Evolutionary conservation across 768 basidiomycete species (phyloP), one percentile per base, ranked within the genome.

Genomic region (Chalciporus chontae): DNA sequence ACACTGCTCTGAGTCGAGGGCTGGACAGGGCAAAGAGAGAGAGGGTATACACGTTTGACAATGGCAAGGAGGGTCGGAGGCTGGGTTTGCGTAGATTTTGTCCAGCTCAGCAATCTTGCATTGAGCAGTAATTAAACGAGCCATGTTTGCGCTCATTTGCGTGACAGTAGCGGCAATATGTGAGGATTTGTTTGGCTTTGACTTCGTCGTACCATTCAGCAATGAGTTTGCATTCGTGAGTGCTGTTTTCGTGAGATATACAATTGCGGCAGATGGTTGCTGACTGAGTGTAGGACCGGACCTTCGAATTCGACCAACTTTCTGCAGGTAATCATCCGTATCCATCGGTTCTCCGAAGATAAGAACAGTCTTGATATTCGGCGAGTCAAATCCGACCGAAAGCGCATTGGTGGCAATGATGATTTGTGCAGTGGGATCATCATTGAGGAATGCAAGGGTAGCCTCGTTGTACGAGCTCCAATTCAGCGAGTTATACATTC

Each of bases 331-430:
- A 15, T 53, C 39, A 36, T 56, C 51, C 8, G 34, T 27, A 24
- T 51, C 31, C 8, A 53, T 23, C 2, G 40, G 23, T 17, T 41
- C 23, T 8, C 53, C 47, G 15, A 53, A 17, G n/a, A 34, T 42
- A 8, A 56, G 39, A 15, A 50, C 47, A 26, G 45, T 43, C 18
- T 56, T 37, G 43, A 56, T 40, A 29, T 37, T 45, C 17, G 47
- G 47, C 9, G 50, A 40, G 40, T 56, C 55, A 13, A 52, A 27
- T 13, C 55, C 55, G 11, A 56, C 52, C n/a, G 45, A 47, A 10
- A 56, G 38, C 13, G 41, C 48, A 21, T 34, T 31, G 1, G 52
- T 56, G 10, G 47, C 41, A 31, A 56, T 53, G 42, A 53, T 42
- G 18, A 53, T 40, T 38, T 48, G 55, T 1, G 32, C 8, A 9